These are phyloP conservation scores for Chlamydomonas reinhardtii DNA, from an alignment of 163 green algal genomes.

Conservation along the genomic window DNA sequence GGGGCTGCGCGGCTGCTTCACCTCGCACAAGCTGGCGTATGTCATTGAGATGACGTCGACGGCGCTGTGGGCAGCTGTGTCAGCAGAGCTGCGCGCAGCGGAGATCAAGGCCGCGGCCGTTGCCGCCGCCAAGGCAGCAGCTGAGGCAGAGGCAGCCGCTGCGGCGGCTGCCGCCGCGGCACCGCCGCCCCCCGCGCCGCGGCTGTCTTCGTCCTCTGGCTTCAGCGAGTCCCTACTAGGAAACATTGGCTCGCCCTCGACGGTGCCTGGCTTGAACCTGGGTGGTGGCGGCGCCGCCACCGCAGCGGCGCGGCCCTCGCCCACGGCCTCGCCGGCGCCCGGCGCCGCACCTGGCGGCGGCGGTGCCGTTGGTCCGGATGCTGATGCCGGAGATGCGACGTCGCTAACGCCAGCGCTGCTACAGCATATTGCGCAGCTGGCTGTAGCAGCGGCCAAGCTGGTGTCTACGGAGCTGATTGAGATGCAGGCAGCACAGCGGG, in stretches of 20 bases:
- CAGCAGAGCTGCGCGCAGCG: constrained; percentile 10
- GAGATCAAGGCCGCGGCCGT: constrained; percentile 1
- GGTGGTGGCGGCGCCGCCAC: no score
- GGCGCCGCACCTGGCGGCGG: background rate
- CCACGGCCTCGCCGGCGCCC: no score
- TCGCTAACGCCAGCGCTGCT: background rate
- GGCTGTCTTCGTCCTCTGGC: background rate
- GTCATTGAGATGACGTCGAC: constrained; percentile 20
- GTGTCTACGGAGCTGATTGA: constrained; percentile 13
- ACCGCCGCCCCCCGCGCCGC: constrained; percentile 10
- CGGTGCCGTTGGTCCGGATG: background rate
- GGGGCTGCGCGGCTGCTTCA: constrained; percentile 13
- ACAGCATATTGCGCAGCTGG: background rate
- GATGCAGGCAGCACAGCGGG: background rate
- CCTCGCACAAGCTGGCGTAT: constrained; percentile 23
- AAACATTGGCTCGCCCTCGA: background rate
- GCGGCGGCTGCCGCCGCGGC: constrained; percentile 5
- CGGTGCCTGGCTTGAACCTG: no score
- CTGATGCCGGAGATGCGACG: background rate
- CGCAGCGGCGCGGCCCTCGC: no score
- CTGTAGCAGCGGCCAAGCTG: background rate
- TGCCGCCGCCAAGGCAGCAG: background rate
- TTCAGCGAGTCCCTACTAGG: background rate
- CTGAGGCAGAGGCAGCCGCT: background rate
- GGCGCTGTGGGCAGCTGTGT: constrained; percentile 40